These are phyloP conservation scores for Salix brachista DNA, from an alignment of 345 rosid genomes.

Conservation along the genomic window DNA sequence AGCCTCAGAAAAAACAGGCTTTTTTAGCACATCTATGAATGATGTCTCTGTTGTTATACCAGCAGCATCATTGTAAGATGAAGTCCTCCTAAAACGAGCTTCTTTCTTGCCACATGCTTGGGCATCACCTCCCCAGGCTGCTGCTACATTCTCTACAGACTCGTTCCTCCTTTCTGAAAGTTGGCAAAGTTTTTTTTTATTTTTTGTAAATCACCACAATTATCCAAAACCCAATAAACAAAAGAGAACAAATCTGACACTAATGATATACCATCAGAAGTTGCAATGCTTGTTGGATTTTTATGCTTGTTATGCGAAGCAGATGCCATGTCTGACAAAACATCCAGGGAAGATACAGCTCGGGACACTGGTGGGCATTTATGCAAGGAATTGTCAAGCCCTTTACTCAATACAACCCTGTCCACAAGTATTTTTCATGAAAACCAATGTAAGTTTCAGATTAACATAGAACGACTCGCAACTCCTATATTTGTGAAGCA, in stretches of 20 bases:
- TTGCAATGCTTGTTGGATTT: slow-evolving; percentile 23
- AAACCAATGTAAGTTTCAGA: neutral
- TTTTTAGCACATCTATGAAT: slow-evolving; percentile 73
- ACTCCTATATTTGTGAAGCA: neutral
- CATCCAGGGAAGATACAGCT: slow-evolving; percentile 52
- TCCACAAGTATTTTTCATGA: neutral
- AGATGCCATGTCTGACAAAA: slow-evolving; percentile 35
- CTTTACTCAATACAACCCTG: slow-evolving; percentile 42
- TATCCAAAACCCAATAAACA: neutral
- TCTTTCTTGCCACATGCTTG: slow-evolving; percentile 43
- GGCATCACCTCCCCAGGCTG: slow-evolving; percentile 3
- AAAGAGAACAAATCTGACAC: neutral
- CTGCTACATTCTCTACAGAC: neutral
- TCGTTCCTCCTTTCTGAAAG: slow-evolving; percentile 33
- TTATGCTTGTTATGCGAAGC: slow-evolving; percentile 35
- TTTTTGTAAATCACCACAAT: neutral
- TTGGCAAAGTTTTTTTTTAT: neutral
- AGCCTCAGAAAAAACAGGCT: slow-evolving; percentile 2
- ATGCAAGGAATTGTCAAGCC: slow-evolving; percentile 37
- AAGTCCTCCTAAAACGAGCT: slow-evolving; percentile 39
- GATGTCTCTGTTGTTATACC: slow-evolving; percentile 58
- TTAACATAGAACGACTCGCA: neutral
- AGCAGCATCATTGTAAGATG: slow-evolving; percentile 48
- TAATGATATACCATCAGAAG: slow-evolving; percentile 8
- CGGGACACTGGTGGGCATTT: slow-evolving; percentile 39